phyloP scores from a whole-genome alignment of 805 yeast genomes.

The Yamadazyma philogaea region DNA sequence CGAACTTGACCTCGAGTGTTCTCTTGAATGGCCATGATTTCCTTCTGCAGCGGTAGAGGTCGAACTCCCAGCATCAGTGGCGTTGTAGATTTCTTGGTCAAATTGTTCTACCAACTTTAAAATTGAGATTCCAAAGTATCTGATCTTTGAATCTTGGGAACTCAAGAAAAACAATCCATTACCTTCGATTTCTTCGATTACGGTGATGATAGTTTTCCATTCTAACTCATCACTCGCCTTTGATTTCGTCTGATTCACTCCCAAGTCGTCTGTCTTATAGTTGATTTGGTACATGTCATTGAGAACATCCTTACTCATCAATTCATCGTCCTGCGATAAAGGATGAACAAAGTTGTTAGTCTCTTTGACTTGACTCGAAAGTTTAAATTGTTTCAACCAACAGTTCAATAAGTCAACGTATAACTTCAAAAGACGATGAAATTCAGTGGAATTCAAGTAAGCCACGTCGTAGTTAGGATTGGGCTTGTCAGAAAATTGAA shows the following conservation, averaged over 20 bases:
- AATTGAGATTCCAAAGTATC: constrained; percentile 74
- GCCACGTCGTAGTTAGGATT: constrained; percentile 52
- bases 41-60: constrained; percentile 9
- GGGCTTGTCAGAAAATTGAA: constrained; percentile 74
- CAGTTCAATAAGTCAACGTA: constrained; percentile 77
- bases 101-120: constrained; percentile 78
- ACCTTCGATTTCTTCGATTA: constrained; percentile 93
- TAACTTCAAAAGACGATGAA: constrained; percentile 56
- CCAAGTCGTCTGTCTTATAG: constrained; percentile 38
- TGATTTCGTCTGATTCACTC: constrained; percentile 11
- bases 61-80: constrained; percentile 25
- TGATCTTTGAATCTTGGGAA: constrained; percentile 74
- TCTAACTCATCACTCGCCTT: constrained; percentile 60
- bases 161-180: constrained; percentile 89
- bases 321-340: constrained; percentile 31
- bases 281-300: constrained; percentile 45
- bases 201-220: constrained; percentile 74
- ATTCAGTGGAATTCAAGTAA: constrained; percentile 59
- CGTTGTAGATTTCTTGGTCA: constrained; percentile 74
- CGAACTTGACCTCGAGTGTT: constrained; percentile 58
- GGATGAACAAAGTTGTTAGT: constrained; percentile 19
- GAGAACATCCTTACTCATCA: constrained; percentile 36
- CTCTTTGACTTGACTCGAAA: constrained; percentile 17
- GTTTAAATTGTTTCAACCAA: constrained; percentile 71
- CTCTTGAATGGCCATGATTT: constrained; percentile 3